Base-by-base conservation (phyloP, 2,329 filamentous ascomycete species). In the Xylariaceae sp. region DNA sequence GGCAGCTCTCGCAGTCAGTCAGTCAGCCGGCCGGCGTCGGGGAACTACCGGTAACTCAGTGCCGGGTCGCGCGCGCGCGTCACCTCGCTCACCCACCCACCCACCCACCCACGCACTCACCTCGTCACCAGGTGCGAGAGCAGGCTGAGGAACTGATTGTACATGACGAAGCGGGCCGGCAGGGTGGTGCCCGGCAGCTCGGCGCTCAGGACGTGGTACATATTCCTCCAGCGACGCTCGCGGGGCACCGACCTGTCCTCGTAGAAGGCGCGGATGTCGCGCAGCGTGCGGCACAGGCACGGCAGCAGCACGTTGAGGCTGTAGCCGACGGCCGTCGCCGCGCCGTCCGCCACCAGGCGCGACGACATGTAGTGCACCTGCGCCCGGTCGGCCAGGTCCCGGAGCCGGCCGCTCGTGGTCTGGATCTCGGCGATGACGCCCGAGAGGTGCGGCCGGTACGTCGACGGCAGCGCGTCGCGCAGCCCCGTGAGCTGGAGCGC, bases 231-330 rank as follows among this genome's bases (percentile, higher is more conserved):
- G 34, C 73, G 64, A 22, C 63, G 57, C 39, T 68, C 62, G 34
- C 64, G 66, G 13, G 61, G 58, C 26, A 67, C 43, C 4, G 59
- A 60, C 22, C 59, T 64, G 46, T 77, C 67, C 21, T 74, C 65
- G 45, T 74, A 68, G 51, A 65, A 65, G 7, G 38, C 40, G 25
- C 55, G 64, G 42, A 80, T 77, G 39, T 77, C 72, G 26, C 61
- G 52, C 12, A 80, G 51, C 1, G 68, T 70, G 35, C 59, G 64
- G 33, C 60, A 63, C 13, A 79, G 56, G 36, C 72, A 75, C 1
- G 75, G 75, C 2, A 80, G 58, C 12, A 77, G 45, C 37, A 76
- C 59, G 36, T 72, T 66, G 29, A 80, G 63, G n/a, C n/a, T n/a
- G n/a, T n/a, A n/a, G n/a, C n/a, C n/a, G n/a, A n/a, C n/a, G n/a